Percentiles rank a stretch among this genome's conserved stretches.
phyloP scores from a whole-genome alignment of 257 asterid species.

The Mitragyna speciosa region DNA sequence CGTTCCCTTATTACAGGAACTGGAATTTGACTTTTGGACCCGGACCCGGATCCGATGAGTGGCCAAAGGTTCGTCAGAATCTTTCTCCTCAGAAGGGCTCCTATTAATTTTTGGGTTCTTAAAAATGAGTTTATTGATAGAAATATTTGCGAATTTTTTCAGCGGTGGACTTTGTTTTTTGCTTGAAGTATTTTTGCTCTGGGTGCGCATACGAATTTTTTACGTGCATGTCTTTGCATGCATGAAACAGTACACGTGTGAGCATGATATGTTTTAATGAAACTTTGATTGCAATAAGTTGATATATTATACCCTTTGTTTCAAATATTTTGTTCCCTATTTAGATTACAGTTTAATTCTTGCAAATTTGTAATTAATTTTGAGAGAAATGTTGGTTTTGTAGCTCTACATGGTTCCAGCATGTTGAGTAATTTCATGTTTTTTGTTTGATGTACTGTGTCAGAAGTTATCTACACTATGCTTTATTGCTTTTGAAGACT shows the following conservation, averaged over 20 bases:
- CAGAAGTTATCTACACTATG: not conserved
- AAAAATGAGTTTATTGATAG: too few relatives aligned
- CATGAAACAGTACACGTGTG: not conserved
- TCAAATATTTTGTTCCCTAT: not conserved
- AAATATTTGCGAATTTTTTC: not conserved
- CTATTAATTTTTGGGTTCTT: not conserved
- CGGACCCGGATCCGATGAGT: conserved; percentile 10
- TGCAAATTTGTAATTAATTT: not conserved
- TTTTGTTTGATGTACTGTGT: not conserved
- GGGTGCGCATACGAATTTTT: not conserved
- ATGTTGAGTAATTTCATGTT: not conserved
- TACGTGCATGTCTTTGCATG: conserved; percentile 1
- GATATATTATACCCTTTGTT: not conserved
- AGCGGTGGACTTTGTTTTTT: not conserved
- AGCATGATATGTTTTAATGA: not conserved
- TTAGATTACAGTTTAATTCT: not conserved
- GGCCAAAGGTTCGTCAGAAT: conserved; percentile 10
- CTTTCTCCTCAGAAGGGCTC: not conserved
- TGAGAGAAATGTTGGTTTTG: not conserved
- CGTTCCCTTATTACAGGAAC: conserved; percentile 48
- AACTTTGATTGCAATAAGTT: not conserved
- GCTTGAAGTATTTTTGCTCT: not conserved
- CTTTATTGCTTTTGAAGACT: not conserved
- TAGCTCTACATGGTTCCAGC: not conserved
- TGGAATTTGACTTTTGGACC: conserved; percentile 30